A percentile compares a stretch with the other conserved stretches of the same genome.
phyloP scores from a whole-genome alignment of 768 basidiomycete species.

The Gloeostereum incarnatum region DNA sequence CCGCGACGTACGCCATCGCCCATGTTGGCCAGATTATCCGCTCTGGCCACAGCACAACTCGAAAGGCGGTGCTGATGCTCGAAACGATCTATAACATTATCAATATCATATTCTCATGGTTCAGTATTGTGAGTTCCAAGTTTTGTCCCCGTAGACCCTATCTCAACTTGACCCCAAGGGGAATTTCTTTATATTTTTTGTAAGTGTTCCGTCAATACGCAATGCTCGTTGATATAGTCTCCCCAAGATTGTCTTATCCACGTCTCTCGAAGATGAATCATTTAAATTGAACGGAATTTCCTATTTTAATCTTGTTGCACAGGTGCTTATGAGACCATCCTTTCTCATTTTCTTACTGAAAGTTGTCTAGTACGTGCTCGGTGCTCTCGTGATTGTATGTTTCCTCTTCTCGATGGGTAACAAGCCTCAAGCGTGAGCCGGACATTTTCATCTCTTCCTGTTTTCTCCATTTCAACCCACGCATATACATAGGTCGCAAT shows the following conservation, averaged over 20 bases:
- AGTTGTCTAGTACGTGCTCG: constrained; percentile 72
- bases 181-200: constrained; percentile 95
- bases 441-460: background rate
- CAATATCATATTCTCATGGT: constrained; percentile 90
- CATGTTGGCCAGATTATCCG: constrained; percentile 74
- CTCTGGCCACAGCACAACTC: constrained; percentile 71
- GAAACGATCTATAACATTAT: constrained; percentile 86
- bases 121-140: constrained; percentile 61
- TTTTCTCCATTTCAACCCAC: constrained; percentile 7
- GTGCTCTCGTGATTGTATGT: constrained; percentile 76
- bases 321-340: constrained; percentile 32
- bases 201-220: constrained; percentile 25
- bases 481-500: constrained; percentile 42
- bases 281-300: constrained; percentile 58
- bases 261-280: constrained; percentile 69
- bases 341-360: constrained; percentile 2
- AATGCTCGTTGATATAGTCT: background rate
- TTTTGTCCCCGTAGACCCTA: background rate
- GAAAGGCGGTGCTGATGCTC: constrained; percentile 66
- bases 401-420: constrained; percentile 97
- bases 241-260: constrained; percentile 88
- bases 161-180: constrained; percentile 35
- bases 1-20: constrained; percentile 86
- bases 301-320: constrained; percentile 67
- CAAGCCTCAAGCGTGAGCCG: constrained; percentile 68